phyloP scores from a whole-genome alignment of 345 rosid species.

The Linum tenue region DNA sequence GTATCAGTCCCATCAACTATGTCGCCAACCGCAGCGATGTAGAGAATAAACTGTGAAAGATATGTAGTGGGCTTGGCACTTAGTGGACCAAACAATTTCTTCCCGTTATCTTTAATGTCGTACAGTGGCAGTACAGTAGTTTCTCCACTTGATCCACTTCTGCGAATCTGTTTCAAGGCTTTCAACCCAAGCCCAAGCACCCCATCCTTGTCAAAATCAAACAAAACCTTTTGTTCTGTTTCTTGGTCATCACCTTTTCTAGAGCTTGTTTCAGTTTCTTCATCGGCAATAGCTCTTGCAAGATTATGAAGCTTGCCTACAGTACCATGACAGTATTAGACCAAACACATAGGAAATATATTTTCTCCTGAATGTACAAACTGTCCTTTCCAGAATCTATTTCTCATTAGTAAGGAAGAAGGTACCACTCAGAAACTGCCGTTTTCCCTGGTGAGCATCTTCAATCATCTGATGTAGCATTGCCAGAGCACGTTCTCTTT shows the following conservation, averaged over 20 bases:
- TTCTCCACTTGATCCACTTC: slow-evolving; percentile 39
- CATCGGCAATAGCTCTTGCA: slow-evolving; percentile 89
- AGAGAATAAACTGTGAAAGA: slow-evolving; percentile 84
- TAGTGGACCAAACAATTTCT: slow-evolving; percentile 69
- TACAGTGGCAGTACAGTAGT: slow-evolving; percentile 35
- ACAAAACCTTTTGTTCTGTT: slow-evolving; percentile 29
- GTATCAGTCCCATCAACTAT: slow-evolving; percentile 97
- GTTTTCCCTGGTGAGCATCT: slow-evolving; percentile 94
- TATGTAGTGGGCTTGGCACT: slow-evolving; percentile 75
- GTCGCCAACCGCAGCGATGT: slow-evolving; percentile 96
- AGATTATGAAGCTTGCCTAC: slow-evolving; percentile 94
- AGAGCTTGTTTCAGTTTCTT: slow-evolving; percentile 54
- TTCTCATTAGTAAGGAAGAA: slow-evolving; percentile 6
- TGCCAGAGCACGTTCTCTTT: slow-evolving; percentile 82
- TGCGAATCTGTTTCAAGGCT: slow-evolving; percentile 36
- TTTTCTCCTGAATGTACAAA: background rate
- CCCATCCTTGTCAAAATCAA: slow-evolving; percentile 50
- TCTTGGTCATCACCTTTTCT: slow-evolving; percentile 39
- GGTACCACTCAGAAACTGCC: slow-evolving; percentile 93
- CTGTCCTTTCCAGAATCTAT: background rate
- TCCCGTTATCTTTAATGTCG: slow-evolving; percentile 65
- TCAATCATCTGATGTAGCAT: slow-evolving; percentile 92
- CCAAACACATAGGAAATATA: slow-evolving; percentile 16
- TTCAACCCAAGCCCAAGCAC: slow-evolving; percentile 89
- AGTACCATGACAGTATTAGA: slow-evolving; percentile 18